Evolutionary conservation across 169 alveolate species (phyloP), one percentile per base, ranked within the genome.

Genomic region (Cystoisospora suis): DNA sequence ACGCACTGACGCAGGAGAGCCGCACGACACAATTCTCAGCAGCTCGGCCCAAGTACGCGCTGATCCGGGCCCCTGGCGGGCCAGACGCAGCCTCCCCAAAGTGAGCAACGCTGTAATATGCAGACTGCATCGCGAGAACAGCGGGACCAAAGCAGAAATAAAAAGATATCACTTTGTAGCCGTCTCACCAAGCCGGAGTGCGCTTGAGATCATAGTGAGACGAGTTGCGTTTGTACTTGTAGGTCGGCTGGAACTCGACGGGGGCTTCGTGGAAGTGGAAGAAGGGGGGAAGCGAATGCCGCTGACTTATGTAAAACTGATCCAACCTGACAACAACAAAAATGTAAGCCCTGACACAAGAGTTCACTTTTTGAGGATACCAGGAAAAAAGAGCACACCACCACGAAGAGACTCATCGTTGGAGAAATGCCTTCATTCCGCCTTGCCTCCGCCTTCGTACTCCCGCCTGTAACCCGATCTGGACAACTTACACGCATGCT

Each of bases 231-330:
- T 46, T 75, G 87, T 81, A 90, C 49, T 90, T 90, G 80, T 90
- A 90, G 42, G 93, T 90, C 27, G 93, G 93, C 27, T 46, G 46
- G 86, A 90, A 90, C 58, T 32, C 0, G 86, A 90, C 38, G 32
- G 89, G 81, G 29, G 90, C 81, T 47, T 90, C 93, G 44, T 23
- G 38, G 44, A 87, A 61, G 42, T n/a, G 49, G 59, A 0, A 1
- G 46, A 87, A 87, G 29, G 90, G 90, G n/a, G 90, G 72, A 17
- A 86, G 53, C 15, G 23, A n/a, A 32, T 86, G 90, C 2, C 75
- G 40, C 65, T 69, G 58, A 49, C 90, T 36, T 4, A 69, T 40
- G 83, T 59, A 61, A 23, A 86, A 47, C 83, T 86, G 90, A 36
- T 86, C 90, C 34, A 36, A 59, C 29, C 90, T 86, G 90, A 42